These are phyloP conservation scores for Pterulicium gracile DNA, from an alignment of 1,284 basidiomycete species.

Conservation along the genomic window DNA sequence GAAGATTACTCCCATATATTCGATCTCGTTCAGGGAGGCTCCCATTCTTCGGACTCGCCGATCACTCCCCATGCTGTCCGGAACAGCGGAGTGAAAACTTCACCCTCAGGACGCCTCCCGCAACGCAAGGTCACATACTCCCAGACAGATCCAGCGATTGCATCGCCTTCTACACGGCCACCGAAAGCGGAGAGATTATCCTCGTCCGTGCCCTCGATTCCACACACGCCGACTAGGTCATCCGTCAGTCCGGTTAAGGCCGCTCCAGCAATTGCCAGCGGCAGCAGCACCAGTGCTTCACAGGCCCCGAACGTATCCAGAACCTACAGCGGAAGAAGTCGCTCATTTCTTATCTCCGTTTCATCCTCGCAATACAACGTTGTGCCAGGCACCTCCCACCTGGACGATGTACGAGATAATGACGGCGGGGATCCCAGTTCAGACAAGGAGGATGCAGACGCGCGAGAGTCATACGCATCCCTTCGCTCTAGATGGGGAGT, in stretches of 20 bases:
- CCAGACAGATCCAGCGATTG: constrained; percentile 45
- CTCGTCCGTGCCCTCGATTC: constrained; percentile 16
- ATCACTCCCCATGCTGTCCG: neutral
- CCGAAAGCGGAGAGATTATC: no score
- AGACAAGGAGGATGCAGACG: constrained; percentile 36
- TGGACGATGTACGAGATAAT: constrained; percentile 12
- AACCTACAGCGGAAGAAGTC: constrained; percentile 65
- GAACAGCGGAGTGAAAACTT: neutral
- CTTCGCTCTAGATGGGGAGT: constrained; percentile 64
- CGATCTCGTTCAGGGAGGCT: neutral
- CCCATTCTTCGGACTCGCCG: neutral
- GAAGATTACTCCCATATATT: neutral
- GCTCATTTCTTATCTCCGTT: constrained; percentile 60
- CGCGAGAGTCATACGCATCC: constrained; percentile 57
- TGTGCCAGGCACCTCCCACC: constrained; percentile 10
- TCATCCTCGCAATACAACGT: constrained; percentile 18
- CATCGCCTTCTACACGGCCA: constrained; percentile 15
- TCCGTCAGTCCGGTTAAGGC: constrained; percentile 12
- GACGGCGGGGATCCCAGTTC: constrained; percentile 2
- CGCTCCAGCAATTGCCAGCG: constrained; percentile 11
- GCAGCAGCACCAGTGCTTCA: constrained; percentile 10
- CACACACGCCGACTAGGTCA: constrained; percentile 29
- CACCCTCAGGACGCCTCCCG: constrained; percentile 17
- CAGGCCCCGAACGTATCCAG: constrained; percentile 26
- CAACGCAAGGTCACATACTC: constrained; percentile 36